Conservation (phyloP, 2,329 filamentous ascomycete genomes). For the Simplicillium aogashimaense region DNA sequence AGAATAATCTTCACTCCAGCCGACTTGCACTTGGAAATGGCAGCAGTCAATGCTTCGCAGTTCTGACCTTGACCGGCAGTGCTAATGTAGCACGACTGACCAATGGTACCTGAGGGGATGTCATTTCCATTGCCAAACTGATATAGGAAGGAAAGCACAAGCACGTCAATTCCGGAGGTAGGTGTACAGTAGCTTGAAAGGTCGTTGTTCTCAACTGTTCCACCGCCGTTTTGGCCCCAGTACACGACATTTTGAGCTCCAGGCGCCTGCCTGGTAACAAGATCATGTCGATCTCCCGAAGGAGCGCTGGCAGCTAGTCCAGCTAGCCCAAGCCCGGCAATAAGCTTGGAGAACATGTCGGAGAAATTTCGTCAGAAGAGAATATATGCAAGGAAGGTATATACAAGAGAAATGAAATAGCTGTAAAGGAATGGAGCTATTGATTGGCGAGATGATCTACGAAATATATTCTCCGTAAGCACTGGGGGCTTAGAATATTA, state of each 20-base stretch:
- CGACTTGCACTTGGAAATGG: slow-evolving; percentile 13
- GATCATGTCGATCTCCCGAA: not conserved
- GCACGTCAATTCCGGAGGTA: slow-evolving; percentile 27
- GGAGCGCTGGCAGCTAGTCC: slow-evolving; percentile 7
- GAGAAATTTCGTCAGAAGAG: too few species aligned
- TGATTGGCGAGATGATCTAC: too few species aligned
- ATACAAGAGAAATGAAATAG: too few species aligned
- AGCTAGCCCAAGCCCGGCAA: slow-evolving; percentile 9
- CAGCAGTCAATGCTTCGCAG: slow-evolving; percentile 9
- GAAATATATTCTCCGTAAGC: too few species aligned
- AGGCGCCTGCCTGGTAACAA: slow-evolving; percentile 4
- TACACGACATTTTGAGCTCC: slow-evolving; percentile 20
- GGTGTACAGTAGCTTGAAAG: slow-evolving; percentile 25
- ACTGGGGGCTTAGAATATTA: too few species aligned
- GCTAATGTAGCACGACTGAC: slow-evolving; percentile 26
- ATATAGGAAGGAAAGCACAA: slow-evolving; percentile 32
- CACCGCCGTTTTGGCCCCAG: slow-evolving; percentile 18
- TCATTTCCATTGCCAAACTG: slow-evolving; percentile 22
- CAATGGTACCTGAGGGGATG: slow-evolving; percentile 28
- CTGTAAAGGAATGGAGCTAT: too few species aligned
- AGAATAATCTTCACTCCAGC: slow-evolving; percentile 12
- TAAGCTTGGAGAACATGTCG: slow-evolving; percentile 3
- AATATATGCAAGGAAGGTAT: too few species aligned
- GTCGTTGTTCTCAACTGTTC: slow-evolving; percentile 22
- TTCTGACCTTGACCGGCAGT: slow-evolving; percentile 18